phyloP scores from a whole-genome alignment of 495 filamentous ascomycete species.

The Hypoxylon trugodes region DNA sequence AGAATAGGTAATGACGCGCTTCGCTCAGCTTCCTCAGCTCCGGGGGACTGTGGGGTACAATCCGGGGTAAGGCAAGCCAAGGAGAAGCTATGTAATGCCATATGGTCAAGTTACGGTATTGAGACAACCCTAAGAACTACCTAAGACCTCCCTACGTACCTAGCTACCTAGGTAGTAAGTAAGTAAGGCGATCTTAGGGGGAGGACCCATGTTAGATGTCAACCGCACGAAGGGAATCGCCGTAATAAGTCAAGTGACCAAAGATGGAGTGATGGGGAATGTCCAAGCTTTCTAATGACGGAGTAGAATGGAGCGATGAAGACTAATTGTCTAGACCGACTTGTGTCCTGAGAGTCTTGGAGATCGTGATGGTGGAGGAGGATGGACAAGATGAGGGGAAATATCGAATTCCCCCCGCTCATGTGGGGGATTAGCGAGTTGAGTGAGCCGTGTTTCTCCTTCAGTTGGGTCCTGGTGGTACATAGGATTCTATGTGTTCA shows the following conservation, averaged over 20 bases:
- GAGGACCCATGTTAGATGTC: background rate
- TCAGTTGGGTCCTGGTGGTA: background rate
- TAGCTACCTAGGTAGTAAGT: too few species aligned
- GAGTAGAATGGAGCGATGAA: constrained; percentile 14
- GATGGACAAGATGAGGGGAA: constrained; percentile 24
- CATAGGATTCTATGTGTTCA: too few species aligned
- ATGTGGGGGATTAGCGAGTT: constrained; percentile 34
- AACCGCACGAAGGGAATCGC: constrained; percentile 29
- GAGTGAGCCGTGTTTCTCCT: background rate
- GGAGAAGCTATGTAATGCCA: constrained; percentile 17
- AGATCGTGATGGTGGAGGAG: constrained; percentile 22
- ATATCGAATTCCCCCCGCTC: constrained; percentile 22
- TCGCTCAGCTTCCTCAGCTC: constrained; percentile 32
- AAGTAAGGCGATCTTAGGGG: background rate
- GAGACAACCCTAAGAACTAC: too few species aligned
- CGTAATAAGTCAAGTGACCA: constrained; percentile 19
- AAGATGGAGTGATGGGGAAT: background rate
- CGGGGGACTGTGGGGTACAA: constrained; percentile 34
- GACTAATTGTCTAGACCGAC: constrained; percentile 9
- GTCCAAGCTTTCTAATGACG: constrained; percentile 9
- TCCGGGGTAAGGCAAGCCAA: constrained; percentile 28
- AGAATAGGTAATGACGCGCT: constrained; percentile 1
- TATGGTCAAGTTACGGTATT: too few species aligned
- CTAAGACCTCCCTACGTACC: too few species aligned
- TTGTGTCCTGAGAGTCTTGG: constrained; percentile 14